Evolutionary conservation across 176 grass and related monocot species (phyloP).

Genomic region (Lolium multiflorum): DNA sequence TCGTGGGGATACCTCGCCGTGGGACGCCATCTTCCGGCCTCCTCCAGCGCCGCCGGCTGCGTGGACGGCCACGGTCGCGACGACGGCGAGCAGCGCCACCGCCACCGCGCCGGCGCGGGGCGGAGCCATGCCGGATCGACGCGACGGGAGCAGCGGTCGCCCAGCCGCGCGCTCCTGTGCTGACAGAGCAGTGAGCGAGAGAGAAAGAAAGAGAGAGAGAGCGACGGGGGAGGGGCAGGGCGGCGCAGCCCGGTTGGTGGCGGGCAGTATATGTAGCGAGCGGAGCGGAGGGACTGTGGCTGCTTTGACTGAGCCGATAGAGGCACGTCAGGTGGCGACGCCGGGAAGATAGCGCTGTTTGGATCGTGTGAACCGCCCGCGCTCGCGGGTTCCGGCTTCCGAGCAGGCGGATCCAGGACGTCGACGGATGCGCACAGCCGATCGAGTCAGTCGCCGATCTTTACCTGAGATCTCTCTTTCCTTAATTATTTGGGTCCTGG

Average conservation of each 20-base stretch:
- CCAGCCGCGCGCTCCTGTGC: too few relatives aligned
- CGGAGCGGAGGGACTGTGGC: not conserved
- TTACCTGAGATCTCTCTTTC: not conserved
- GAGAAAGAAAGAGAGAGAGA: not conserved
- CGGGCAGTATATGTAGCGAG: not conserved
- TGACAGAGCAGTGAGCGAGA: not conserved
- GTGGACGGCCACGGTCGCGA: not conserved
- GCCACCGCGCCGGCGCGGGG: not conserved
- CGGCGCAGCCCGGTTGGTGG: not conserved
- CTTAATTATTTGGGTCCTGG: too few relatives aligned
- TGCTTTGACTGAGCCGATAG: not conserved
- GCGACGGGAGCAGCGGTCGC: too few relatives aligned
- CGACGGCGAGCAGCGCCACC: not conserved
- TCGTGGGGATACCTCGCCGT: not conserved
- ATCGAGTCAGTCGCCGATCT: not conserved
- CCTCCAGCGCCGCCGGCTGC: not conserved
- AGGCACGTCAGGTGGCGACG: not conserved
- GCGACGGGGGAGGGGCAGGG: not conserved
- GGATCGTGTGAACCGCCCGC: constrained; percentile 12
- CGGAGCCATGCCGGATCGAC: not conserved
- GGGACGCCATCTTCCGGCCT: not conserved
- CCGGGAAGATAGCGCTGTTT: not conserved
- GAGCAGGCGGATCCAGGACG: not conserved
- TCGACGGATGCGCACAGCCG: constrained; percentile 4
- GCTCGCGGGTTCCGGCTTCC: not conserved